phyloP scores from a whole-genome alignment of 169 alveolate species.

The Perkinsus olseni region DNA sequence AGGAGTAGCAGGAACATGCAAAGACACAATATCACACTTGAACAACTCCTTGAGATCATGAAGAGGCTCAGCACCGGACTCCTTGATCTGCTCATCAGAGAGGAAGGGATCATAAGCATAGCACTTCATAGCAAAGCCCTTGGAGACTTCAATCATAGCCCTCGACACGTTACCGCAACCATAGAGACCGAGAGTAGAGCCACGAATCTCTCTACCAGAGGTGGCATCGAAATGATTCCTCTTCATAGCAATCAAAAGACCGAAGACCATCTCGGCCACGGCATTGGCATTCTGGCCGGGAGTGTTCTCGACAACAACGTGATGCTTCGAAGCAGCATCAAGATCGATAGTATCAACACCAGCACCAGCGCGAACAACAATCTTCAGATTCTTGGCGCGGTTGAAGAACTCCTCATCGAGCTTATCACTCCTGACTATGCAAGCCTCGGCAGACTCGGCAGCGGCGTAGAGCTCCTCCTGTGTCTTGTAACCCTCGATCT shows the following conservation, averaged over 20 bases:
- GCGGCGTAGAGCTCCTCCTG: not conserved
- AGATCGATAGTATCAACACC: conserved; percentile 58
- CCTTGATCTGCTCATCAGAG: not conserved
- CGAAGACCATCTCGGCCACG: conserved; percentile 72
- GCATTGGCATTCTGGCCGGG: conserved; percentile 75
- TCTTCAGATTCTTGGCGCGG: not conserved
- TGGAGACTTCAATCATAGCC: conserved; percentile 19
- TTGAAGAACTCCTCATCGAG: not conserved
- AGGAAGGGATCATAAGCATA: not conserved
- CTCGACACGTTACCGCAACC: conserved; percentile 33
- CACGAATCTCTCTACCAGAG: too few species aligned
- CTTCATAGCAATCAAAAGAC: conserved; percentile 7
- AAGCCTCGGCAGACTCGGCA: not conserved
- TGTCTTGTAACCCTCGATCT: not conserved
- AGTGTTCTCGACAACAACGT: conserved; percentile 53
- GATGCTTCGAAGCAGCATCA: conserved; percentile 38
- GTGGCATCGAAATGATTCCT: conserved; percentile 25
- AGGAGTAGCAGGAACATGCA: conserved; percentile 26
- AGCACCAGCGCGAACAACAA: conserved; percentile 62
- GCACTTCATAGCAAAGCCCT: conserved; percentile 28
- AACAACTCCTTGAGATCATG: not conserved
- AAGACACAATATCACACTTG: conserved; percentile 12
- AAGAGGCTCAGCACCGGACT: not conserved
- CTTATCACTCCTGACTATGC: not conserved
- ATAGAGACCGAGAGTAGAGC: conserved; percentile 28